These are phyloP conservation scores for Zymoseptoria passerinii DNA, from an alignment of 2,329 filamentous ascomycete genomes.

Conservation along the genomic window DNA sequence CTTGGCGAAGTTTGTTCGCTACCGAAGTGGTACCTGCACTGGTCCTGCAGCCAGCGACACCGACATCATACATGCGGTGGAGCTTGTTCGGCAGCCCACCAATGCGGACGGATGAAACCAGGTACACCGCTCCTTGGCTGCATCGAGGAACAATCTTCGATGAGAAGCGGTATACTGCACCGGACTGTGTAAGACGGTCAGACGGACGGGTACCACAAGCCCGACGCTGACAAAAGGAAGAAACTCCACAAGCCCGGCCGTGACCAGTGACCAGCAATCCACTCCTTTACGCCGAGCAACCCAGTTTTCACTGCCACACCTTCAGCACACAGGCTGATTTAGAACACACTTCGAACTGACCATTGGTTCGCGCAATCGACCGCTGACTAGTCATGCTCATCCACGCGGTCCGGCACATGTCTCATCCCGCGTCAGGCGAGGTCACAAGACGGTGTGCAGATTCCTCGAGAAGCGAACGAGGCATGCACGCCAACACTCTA, in stretches of 20 bases:
- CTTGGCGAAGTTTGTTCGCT: neutral
- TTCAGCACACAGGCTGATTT: neutral
- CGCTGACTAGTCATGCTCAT: neutral
- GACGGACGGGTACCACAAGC: neutral
- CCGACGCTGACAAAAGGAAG: neutral
- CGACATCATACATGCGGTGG: neutral
- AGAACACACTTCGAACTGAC: neutral
- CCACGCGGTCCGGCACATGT: neutral
- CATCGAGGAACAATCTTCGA: neutral
- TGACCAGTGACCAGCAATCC: neutral
- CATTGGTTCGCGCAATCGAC: too few species aligned
- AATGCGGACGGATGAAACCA: neutral
- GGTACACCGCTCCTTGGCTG: neutral
- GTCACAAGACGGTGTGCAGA: neutral
- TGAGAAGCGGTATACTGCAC: neutral
- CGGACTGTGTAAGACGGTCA: too few species aligned
- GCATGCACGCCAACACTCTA: neutral
- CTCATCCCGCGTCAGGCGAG: neutral
- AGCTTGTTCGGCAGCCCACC: neutral
- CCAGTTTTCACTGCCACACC: neutral
- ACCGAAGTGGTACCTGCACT: neutral
- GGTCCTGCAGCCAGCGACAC: neutral
- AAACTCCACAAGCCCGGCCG: neutral
- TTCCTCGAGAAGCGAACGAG: neutral
- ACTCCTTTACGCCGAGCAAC: neutral